Percentiles rank a stretch among this genome's conserved stretches.
Evolutionary conservation across 164 flowering plant genomes (phyloP).

Genomic region (Umbellularia californica): DNA sequence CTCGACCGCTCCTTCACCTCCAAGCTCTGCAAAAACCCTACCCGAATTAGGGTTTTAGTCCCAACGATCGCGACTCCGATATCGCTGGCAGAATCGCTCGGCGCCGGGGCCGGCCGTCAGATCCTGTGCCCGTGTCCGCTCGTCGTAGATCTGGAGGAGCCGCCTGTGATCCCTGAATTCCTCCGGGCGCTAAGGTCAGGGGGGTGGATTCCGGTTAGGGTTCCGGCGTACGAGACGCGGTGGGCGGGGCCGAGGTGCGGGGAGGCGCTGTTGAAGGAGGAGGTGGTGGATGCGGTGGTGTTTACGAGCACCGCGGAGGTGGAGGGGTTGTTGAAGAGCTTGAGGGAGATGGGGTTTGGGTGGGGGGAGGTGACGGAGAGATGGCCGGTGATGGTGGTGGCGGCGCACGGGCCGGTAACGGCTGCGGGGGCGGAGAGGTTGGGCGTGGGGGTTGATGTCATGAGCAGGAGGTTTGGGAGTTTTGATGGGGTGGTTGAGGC

Average conservation of each 20-base stretch:
- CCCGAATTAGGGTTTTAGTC: conserved; percentile 34
- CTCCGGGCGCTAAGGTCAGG: conserved; percentile 30
- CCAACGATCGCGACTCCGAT: conserved; percentile 53
- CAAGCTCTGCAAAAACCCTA: conserved; percentile 28
- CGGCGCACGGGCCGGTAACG: conserved; percentile 84
- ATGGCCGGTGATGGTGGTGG: conserved; percentile 56
- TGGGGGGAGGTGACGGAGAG: conserved; percentile 49
- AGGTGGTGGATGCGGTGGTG: conserved; percentile 48
- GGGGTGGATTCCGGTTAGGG: conserved; percentile 55
- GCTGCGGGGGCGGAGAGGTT: conserved; percentile 66
- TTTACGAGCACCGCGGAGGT: conserved; percentile 73
- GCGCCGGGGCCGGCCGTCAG: conserved; percentile 37
- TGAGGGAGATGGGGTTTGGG: conserved; percentile 43
- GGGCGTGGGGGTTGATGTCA: conserved; percentile 65
- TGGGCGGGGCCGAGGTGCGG: conserved; percentile 58
- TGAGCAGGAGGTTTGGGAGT: conserved; percentile 48
- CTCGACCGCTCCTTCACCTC: conserved; percentile 28
- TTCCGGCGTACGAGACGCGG: conserved; percentile 60
- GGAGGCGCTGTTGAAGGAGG: conserved; percentile 22
- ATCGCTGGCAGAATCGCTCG: conserved; percentile 47
- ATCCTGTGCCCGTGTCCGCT: conserved; percentile 65
- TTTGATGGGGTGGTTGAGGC: conserved; percentile 73
- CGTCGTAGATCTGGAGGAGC: conserved; percentile 58
- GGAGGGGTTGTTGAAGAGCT: conserved; percentile 68
- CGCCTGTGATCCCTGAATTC: conserved; percentile 62